Evolutionary conservation across 2,329 filamentous ascomycete species (phyloP).

Genomic region (Fusarium denticulatum): DNA sequence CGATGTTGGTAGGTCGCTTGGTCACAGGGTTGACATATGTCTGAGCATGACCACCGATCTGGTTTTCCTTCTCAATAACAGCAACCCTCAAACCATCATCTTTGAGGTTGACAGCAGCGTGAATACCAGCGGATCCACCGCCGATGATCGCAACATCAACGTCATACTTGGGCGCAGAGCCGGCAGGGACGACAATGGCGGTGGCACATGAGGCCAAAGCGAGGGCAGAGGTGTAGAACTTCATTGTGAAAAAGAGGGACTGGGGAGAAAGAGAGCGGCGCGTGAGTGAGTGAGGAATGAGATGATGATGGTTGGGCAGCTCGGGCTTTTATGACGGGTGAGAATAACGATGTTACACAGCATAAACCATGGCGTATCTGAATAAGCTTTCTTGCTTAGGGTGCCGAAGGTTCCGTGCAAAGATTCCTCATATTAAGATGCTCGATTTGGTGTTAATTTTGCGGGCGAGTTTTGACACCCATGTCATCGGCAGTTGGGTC

Average conservation of each 20-base stretch:
- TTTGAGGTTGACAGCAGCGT: slow-evolving; percentile 19
- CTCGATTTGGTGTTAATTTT: background rate
- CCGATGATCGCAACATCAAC: slow-evolving; percentile 28
- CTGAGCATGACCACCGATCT: slow-evolving; percentile 36
- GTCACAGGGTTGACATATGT: slow-evolving; percentile 29
- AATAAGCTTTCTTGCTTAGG: background rate
- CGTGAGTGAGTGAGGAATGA: background rate
- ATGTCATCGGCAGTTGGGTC: background rate
- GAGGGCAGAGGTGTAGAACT: background rate
- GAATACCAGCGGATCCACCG: slow-evolving; percentile 23
- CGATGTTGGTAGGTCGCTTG: slow-evolving; percentile 14
- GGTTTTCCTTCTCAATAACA: slow-evolving; percentile 28
- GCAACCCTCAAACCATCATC: slow-evolving; percentile 18
- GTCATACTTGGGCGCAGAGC: background rate
- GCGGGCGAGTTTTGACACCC: background rate
- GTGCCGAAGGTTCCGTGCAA: background rate
- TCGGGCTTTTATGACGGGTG: slow-evolving; percentile 1
- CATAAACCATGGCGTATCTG: background rate
- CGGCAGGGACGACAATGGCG: background rate
- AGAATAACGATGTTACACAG: background rate
- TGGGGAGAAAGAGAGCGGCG: background rate
- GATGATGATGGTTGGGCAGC: background rate
- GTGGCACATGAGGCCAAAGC: slow-evolving; percentile 1
- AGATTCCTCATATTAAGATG: background rate
- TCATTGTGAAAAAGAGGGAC: background rate